phyloP scores from a whole-genome alignment of 129 eudicot species.

The Escallonia herrerae region DNA sequence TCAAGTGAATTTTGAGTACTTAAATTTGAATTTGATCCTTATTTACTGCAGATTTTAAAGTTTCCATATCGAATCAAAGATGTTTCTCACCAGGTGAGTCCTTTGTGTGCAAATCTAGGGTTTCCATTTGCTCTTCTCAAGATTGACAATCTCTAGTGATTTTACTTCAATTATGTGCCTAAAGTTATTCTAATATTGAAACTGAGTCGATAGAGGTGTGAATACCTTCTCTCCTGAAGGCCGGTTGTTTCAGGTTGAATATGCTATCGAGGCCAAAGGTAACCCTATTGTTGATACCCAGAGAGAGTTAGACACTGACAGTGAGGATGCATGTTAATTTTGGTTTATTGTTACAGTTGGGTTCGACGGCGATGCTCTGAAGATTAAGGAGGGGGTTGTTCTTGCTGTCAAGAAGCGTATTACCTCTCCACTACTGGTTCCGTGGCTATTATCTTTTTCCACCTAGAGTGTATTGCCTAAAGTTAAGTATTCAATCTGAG shows the following conservation, averaged over 20 bases:
- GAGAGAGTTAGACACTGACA: too few relatives aligned
- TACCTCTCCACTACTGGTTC: slow-evolving; percentile 74
- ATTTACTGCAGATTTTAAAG: slow-evolving; percentile 14
- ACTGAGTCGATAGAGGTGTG: slow-evolving; percentile 92
- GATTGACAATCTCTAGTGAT: too few relatives aligned
- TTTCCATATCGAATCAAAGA: slow-evolving; percentile 24
- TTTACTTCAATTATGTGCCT: not conserved
- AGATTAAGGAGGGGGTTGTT: slow-evolving; percentile 85
- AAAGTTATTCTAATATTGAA: slow-evolving; percentile 7
- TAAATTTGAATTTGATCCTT: not conserved
- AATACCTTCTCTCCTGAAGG: slow-evolving; percentile 94
- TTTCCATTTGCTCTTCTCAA: not conserved
- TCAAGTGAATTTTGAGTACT: too few relatives aligned
- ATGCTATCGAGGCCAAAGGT: slow-evolving; percentile 94
- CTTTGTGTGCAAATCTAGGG: slow-evolving; percentile 17
- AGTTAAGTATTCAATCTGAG: too few relatives aligned
- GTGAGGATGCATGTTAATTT: slow-evolving; percentile 1
- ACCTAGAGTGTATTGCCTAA: too few relatives aligned
- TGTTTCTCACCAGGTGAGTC: slow-evolving; percentile 81
- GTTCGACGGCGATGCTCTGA: slow-evolving; percentile 82
- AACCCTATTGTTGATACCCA: not conserved
- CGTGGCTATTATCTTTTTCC: not conserved
- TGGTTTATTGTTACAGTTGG: slow-evolving; percentile 41
- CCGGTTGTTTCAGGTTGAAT: slow-evolving; percentile 84
- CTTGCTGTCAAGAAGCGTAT: slow-evolving; percentile 83